Evolutionary conservation across 768 basidiomycete genomes (phyloP).

Genomic region (Auriscalpium vulgare): DNA sequence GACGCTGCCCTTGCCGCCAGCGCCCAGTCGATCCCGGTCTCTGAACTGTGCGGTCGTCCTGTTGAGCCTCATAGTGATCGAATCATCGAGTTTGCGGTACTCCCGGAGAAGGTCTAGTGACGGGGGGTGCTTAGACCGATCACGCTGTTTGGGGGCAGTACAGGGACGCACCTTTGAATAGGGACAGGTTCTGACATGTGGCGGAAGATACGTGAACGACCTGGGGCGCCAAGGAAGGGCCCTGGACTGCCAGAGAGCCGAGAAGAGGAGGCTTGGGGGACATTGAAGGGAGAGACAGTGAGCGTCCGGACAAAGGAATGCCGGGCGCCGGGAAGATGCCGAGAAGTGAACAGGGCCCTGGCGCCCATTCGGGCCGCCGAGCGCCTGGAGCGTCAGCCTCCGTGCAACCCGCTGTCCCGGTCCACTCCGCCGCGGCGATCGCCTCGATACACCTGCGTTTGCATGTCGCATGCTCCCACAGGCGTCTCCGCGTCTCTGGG

Average conservation of each 20-base stretch:
- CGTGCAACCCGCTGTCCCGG: not conserved
- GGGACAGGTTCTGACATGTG: conserved; percentile 66
- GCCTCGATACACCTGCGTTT: not conserved
- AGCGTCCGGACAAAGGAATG: not conserved
- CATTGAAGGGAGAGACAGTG: conserved; percentile 16
- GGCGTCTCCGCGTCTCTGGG: not conserved
- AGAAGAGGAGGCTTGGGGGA: conserved; percentile 38
- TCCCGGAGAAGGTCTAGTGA: conserved; percentile 68
- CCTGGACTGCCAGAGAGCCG: conserved; percentile 64
- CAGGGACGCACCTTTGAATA: conserved; percentile 59
- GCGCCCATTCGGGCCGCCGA: not conserved
- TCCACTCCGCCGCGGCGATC: not conserved
- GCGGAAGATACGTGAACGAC: conserved; percentile 63
- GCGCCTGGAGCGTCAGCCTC: not conserved
- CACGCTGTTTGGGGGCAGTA: not conserved
- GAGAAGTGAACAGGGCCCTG: not conserved
- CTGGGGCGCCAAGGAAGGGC: conserved; percentile 49
- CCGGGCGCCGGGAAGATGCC: not conserved
- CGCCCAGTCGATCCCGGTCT: conserved; percentile 54
- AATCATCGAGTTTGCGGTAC: conserved; percentile 74
- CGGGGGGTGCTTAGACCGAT: not conserved
- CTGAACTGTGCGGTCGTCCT: conserved; percentile 69
- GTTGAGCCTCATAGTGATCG: conserved; percentile 74
- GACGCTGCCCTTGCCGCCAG: conserved; percentile 38
- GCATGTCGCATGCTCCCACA: not conserved